Evolutionary conservation across 1,284 basidiomycete species (phyloP).

Genomic region (Malassezia vespertilionis): DNA sequence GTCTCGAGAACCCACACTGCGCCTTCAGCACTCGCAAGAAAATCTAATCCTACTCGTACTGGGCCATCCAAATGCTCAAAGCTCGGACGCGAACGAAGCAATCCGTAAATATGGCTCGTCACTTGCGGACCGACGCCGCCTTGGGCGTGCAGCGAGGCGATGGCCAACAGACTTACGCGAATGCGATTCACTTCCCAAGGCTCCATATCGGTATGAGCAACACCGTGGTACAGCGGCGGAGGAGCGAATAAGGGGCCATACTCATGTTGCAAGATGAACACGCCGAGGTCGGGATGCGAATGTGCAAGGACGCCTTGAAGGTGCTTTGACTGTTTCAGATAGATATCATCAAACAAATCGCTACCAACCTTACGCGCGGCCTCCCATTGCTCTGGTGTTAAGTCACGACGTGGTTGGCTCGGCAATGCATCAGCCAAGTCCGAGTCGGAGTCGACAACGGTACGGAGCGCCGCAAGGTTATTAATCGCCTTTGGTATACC

Average conservation of each 20-base stretch:
- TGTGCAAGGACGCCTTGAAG: constrained; percentile 73
- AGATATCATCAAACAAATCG: constrained; percentile 70
- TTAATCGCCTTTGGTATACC: constrained; percentile 63
- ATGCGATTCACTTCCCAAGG: constrained; percentile 65
- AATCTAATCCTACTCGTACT: constrained; percentile 56
- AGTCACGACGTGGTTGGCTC: constrained; percentile 20
- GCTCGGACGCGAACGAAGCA: constrained; percentile 60
- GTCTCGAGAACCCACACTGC: constrained; percentile 80
- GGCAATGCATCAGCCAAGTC: constrained; percentile 33
- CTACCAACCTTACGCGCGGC: constrained; percentile 30
- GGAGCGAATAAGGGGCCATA: constrained; percentile 77
- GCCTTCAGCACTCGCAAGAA: constrained; percentile 79
- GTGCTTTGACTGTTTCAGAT: constrained; percentile 76
- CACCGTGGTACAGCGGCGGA: constrained; percentile 50
- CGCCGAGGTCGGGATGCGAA: constrained; percentile 57
- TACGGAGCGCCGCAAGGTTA: constrained; percentile 42
- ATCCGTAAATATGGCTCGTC: constrained; percentile 79
- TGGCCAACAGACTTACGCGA: constrained; percentile 75
- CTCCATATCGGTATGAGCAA: constrained; percentile 34
- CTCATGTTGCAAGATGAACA: constrained; percentile 78
- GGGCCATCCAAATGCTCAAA: constrained; percentile 47
- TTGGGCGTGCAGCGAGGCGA: constrained; percentile 76
- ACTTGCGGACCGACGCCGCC: constrained; percentile 81
- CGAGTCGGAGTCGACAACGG: constrained; percentile 33
- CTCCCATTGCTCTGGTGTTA: constrained; percentile 21